phyloP scores from a whole-genome alignment of 257 asterid genomes.

The Ocimum tenuiflorum region DNA sequence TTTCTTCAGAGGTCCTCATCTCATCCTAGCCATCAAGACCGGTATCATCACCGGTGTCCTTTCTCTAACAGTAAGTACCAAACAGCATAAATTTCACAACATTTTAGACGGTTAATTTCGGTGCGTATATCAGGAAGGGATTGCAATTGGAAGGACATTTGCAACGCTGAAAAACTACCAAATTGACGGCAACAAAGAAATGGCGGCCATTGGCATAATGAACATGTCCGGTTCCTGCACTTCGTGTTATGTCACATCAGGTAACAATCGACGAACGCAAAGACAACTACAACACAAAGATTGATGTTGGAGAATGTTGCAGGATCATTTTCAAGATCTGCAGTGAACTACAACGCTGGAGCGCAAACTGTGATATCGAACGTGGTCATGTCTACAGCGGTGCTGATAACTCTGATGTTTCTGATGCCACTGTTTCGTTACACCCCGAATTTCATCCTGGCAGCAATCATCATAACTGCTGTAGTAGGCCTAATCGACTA shows the following conservation, averaged over 20 bases:
- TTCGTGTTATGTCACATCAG: conserved; percentile 86
- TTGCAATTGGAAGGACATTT: conserved; percentile 93
- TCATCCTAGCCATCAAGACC: conserved; percentile 65
- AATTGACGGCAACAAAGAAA: conserved; percentile 94
- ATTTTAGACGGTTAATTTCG: not conserved
- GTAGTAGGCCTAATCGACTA: conserved; percentile 81
- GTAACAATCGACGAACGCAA: conserved; percentile 17
- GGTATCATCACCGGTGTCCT: conserved; percentile 76
- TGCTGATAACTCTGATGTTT: conserved; percentile 67
- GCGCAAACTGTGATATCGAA: conserved; percentile 77
- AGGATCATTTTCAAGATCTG: conserved; percentile 96
- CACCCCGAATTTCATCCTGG: conserved; percentile 75
- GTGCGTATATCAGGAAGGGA: conserved; percentile 52
- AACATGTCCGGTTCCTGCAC: conserved; percentile 82
- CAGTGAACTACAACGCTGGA: conserved; percentile 86
- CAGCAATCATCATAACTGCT: conserved; percentile 84
- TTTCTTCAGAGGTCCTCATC: conserved; percentile 44
- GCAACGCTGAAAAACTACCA: conserved; percentile 76
- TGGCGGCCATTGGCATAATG: conserved; percentile 95
- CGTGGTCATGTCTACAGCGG: conserved; percentile 72
- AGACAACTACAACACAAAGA: not conserved
- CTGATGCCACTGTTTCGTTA: conserved; percentile 83
- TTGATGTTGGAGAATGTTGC: not conserved
- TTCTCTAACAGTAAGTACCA: conserved; percentile 64
- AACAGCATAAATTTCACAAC: not conserved